Conservation (phyloP, 768 basidiomycete genomes). For the Vararia minispora region DNA sequence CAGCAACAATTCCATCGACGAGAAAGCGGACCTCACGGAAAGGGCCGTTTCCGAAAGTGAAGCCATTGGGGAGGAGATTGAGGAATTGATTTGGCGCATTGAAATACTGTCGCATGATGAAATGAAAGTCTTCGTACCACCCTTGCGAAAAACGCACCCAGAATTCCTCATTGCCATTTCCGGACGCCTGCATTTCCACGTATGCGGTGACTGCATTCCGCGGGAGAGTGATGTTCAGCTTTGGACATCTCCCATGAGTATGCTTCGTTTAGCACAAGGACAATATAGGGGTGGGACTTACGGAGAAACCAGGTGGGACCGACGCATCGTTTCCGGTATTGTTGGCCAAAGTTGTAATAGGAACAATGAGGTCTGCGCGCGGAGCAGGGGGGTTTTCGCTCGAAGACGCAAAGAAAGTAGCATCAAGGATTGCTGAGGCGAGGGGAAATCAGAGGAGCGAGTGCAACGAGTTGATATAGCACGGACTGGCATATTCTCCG, state of each 20-base stretch:
- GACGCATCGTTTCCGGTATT: slow-evolving; percentile 62
- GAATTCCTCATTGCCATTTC: slow-evolving; percentile 60
- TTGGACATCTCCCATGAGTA: no score
- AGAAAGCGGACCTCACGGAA: slow-evolving; percentile 54
- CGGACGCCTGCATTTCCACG: slow-evolving; percentile 63
- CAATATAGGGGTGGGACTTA: slow-evolving; percentile 19
- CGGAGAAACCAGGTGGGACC: slow-evolving; percentile 65
- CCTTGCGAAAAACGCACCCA: slow-evolving; percentile 38
- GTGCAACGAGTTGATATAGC: not conserved
- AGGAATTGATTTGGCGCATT: slow-evolving; percentile 56
- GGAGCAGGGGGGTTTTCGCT: slow-evolving; percentile 41
- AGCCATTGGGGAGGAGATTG: slow-evolving; percentile 36
- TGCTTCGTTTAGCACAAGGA: not conserved
- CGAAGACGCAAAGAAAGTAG: slow-evolving; percentile 63
- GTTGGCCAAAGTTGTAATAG: slow-evolving; percentile 54
- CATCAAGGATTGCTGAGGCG: slow-evolving; percentile 46
- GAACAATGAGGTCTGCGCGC: slow-evolving; percentile 54
- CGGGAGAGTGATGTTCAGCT: slow-evolving; percentile 64
- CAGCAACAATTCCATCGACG: slow-evolving; percentile 45
- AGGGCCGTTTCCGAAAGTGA: slow-evolving; percentile 40
- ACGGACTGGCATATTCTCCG: slow-evolving; percentile 60
- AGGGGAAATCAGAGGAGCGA: not conserved
- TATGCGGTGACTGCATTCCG: slow-evolving; percentile 55
- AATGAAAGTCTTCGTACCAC: not conserved
- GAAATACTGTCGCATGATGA: slow-evolving; percentile 47